phyloP scores from a whole-genome alignment of 139 green algal species.

The Pycnococcus provasolii region DNA sequence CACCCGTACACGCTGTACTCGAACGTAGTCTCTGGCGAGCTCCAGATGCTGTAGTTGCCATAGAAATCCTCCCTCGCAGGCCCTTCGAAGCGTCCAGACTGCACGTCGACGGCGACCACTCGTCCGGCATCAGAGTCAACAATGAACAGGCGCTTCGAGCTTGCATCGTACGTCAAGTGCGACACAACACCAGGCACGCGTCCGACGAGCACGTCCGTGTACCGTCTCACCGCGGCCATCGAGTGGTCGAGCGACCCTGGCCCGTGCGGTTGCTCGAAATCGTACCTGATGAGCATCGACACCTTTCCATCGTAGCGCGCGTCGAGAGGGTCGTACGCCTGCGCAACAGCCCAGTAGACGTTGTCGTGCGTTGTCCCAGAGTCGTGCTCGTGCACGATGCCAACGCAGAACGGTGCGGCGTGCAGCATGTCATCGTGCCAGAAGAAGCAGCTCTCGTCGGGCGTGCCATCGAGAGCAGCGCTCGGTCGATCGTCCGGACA shows the following conservation, averaged over 20 bases:
- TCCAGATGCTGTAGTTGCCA: constrained; percentile 11
- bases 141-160: background rate
- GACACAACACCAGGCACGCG: background rate
- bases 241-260: constrained; percentile 11
- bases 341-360: constrained; percentile 6
- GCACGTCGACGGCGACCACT: background rate
- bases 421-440: constrained; percentile 17
- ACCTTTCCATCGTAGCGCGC: background rate
- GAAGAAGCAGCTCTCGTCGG: background rate
- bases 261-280: constrained; percentile 18
- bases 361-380: background rate
- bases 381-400: constrained; percentile 16
- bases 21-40: background rate
- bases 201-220: constrained; percentile 3
- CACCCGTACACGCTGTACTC: constrained; percentile 13
- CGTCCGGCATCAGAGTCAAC: background rate
- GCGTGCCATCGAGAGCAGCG: background rate
- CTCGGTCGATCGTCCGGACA: background rate
- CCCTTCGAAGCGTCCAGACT: constrained; percentile 2
- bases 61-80: constrained; percentile 2
- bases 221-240: constrained; percentile 1
- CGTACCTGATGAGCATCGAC: background rate
- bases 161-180: constrained; percentile 1
- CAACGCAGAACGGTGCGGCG: constrained; percentile 9
- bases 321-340: no score